Percentiles rank a stretch among this genome's conserved stretches.
Conservation (phyloP, 1,284 basidiomycete genomes). For the Thecaphora frezii region DNA sequence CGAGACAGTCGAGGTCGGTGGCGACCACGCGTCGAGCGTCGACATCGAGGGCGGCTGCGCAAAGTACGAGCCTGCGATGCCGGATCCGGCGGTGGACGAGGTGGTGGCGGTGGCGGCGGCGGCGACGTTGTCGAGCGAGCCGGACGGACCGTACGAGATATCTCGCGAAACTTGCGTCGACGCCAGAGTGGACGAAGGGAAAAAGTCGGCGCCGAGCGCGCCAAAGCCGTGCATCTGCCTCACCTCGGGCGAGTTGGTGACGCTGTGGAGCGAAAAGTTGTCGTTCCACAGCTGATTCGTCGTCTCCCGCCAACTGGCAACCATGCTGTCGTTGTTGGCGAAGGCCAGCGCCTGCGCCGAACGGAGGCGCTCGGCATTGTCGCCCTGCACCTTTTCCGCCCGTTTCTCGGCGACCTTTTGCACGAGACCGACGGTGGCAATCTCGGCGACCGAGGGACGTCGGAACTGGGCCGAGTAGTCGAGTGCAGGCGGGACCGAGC, state of each 20-base stretch:
- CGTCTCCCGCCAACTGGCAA: not conserved
- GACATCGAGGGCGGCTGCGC: not conserved
- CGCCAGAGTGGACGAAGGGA: not conserved
- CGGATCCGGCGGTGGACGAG: not conserved
- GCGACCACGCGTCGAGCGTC: not conserved
- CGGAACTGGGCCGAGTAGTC: conserved; percentile 18
- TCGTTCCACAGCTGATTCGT: conserved; percentile 1
- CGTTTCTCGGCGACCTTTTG: conserved; percentile 23
- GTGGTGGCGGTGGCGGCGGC: not conserved
- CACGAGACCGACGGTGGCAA: conserved; percentile 25
- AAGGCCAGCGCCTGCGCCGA: not conserved
- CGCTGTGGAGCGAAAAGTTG: not conserved
- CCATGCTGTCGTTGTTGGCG: not conserved
- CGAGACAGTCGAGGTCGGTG: not conserved
- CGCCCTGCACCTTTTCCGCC: conserved; percentile 16
- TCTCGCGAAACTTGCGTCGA: too few species aligned
- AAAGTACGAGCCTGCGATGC: conserved; percentile 17
- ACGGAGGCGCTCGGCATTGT: not conserved
- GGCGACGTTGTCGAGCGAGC: not conserved
- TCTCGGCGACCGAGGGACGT: conserved; percentile 26
- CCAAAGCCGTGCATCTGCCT: not conserved
- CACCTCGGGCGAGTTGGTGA: not conserved
- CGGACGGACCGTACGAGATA: too few species aligned
- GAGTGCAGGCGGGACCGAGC: conserved; percentile 27
- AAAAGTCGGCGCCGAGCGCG: not conserved